Evolutionary conservation across 1,284 basidiomycete species (phyloP).

Genomic region (Ustilago xerochloae): DNA sequence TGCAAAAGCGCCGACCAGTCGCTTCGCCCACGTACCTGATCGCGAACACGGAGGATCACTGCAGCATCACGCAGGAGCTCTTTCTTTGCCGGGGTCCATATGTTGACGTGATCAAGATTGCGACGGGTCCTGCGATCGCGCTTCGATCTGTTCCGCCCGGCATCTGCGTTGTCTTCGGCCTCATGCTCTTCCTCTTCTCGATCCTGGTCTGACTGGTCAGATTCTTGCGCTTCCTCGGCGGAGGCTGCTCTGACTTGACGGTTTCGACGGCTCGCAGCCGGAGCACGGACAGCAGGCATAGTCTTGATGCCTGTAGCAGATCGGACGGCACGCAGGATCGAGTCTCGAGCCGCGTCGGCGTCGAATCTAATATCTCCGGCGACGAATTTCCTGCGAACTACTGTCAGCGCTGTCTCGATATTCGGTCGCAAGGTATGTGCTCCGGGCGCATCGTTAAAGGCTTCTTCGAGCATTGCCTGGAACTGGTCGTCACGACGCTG

Average conservation of each 20-base stretch:
- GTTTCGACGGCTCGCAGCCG: background rate
- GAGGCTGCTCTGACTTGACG: background rate
- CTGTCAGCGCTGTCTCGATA: conserved; percentile 30
- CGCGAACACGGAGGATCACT: conserved; percentile 83
- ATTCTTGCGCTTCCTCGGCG: background rate
- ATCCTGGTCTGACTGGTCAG: background rate
- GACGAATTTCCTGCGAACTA: conserved; percentile 35
- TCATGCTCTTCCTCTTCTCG: background rate
- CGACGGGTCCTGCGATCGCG: conserved; percentile 25
- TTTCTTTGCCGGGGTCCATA: conserved; percentile 84
- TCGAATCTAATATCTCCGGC: conserved; percentile 29
- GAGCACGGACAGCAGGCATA: conserved; percentile 29
- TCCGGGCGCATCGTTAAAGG: conserved; percentile 13
- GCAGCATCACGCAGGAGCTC: conserved; percentile 85
- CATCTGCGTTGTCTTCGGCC: background rate
- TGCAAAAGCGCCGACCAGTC: conserved; percentile 80
- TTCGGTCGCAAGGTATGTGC: conserved; percentile 27
- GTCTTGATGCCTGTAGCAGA: conserved; percentile 20
- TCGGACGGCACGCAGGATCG: conserved; percentile 26
- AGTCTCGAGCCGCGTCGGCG: conserved; percentile 16
- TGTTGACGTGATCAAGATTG: conserved; percentile 15
- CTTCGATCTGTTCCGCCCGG: background rate
- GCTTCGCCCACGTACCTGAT: conserved; percentile 73
- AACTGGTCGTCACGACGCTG: conserved; percentile 25
- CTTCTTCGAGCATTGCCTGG: conserved; percentile 27